Conservation (phyloP, 1,284 basidiomycete species). For the Sanghuangporus baumii region DNA sequence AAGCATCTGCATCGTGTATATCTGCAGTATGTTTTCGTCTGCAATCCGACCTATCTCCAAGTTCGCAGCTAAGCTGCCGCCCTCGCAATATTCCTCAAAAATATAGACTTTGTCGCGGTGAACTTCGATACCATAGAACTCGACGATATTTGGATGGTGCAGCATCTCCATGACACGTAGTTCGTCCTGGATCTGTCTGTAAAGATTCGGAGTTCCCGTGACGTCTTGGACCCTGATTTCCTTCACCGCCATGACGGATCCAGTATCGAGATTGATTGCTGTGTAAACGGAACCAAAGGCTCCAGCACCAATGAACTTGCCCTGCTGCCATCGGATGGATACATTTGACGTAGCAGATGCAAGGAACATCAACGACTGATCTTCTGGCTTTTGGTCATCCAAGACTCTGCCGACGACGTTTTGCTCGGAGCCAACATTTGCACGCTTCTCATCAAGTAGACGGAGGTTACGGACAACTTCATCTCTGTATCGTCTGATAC, state of each 20-base stretch:
- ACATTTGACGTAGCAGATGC: constrained; percentile 93
- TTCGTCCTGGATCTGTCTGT: constrained; percentile 95
- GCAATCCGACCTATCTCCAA: constrained; percentile 95
- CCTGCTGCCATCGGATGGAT: constrained; percentile 98
- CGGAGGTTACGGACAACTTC: constrained; percentile 54
- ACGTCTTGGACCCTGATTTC: constrained; percentile 98
- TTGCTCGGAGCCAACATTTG: constrained; percentile 59
- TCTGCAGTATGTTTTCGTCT: constrained; percentile 93
- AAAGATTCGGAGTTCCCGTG: constrained; percentile 74
- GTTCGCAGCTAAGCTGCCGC: constrained; percentile 86
- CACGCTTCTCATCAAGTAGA: constrained; percentile 59
- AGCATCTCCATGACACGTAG: constrained; percentile 99
- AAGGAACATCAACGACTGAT: constrained; percentile 85
- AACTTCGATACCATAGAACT: constrained; percentile 99
- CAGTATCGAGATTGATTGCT: constrained; percentile 95
- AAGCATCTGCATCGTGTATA: constrained; percentile 97
- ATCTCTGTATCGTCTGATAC: constrained; percentile 71
- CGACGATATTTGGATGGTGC: constrained; percentile 96
- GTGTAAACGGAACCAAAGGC: constrained; percentile 98
- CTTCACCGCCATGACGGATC: constrained; percentile 98
- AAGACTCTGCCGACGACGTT: constrained; percentile 83
- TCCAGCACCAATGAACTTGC: constrained; percentile 94
- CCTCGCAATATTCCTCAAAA: constrained; percentile 98
- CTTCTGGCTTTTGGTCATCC: constrained; percentile 87
- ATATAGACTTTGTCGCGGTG: constrained; percentile 99